These are phyloP conservation scores for Favolaschia claudopus DNA, from an alignment of 768 basidiomycete species.

Conservation along the genomic window DNA sequence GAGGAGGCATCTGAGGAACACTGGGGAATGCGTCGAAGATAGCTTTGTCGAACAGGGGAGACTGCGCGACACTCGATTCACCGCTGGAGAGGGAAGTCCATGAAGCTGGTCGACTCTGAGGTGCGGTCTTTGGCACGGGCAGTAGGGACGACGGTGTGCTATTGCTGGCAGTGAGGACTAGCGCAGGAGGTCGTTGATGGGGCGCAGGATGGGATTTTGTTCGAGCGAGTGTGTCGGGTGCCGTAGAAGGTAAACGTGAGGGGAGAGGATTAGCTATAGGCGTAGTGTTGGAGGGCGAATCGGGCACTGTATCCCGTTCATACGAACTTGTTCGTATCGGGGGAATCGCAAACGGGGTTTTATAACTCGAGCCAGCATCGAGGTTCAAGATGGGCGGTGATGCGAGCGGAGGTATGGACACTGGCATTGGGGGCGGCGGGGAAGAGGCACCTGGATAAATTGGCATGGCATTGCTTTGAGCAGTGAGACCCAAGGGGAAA, in stretches of 20 bases:
- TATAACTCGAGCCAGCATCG: no score
- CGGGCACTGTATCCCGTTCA: constrained; percentile 9
- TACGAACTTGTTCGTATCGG: constrained; percentile 27
- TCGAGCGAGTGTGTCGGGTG: constrained; percentile 22
- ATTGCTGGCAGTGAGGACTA: constrained; percentile 1
- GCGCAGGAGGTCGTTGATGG: constrained; percentile 20
- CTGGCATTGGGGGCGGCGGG: constrained; percentile 7
- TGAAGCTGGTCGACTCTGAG: constrained; percentile 46
- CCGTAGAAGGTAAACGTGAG: constrained; percentile 27
- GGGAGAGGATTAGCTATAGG: constrained; percentile 24
- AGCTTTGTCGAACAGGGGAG: constrained; percentile 61
- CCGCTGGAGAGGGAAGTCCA: constrained; percentile 54
- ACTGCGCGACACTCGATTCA: constrained; percentile 43
- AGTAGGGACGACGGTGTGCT: neutral
- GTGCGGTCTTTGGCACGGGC: constrained; percentile 12
- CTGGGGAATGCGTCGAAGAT: constrained; percentile 78
- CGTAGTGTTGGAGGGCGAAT: constrained; percentile 10
- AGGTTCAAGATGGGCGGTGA: constrained; percentile 20
- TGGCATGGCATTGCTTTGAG: no score
- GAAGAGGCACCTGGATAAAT: constrained; percentile 6
- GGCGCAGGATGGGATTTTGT: constrained; percentile 20
- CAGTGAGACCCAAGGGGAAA: neutral
- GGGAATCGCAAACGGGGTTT: constrained; percentile 28
- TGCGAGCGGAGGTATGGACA: constrained; percentile 7
- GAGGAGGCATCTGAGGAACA: constrained; percentile 62